These are phyloP conservation scores for Ogataea kodamae DNA, from an alignment of 805 yeast genomes.

Conservation along the genomic window DNA sequence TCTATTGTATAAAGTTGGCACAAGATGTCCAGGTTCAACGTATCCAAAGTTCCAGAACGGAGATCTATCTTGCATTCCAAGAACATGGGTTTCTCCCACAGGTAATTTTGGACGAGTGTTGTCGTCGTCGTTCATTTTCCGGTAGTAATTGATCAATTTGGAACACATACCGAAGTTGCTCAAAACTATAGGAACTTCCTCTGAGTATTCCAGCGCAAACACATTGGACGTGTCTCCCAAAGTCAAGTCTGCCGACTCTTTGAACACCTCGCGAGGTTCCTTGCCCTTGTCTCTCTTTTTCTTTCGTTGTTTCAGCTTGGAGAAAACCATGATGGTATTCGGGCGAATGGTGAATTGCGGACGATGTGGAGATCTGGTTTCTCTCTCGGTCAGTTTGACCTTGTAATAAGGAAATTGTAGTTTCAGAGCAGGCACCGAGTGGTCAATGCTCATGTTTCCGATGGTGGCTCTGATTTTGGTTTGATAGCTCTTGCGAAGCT, in stretches of 20 bases:
- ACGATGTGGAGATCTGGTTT: slow-evolving; percentile 76
- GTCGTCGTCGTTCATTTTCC: slow-evolving; percentile 80
- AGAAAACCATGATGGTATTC: slow-evolving; percentile 70
- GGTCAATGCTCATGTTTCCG: slow-evolving; percentile 88
- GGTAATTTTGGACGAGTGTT: slow-evolving; percentile 80
- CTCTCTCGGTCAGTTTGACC: slow-evolving; percentile 64
- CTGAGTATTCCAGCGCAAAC: slow-evolving; percentile 83
- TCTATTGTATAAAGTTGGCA: slow-evolving; percentile 89
- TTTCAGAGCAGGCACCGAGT: slow-evolving; percentile 80
- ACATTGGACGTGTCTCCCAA: slow-evolving; percentile 78
- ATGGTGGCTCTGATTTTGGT: slow-evolving; percentile 89
- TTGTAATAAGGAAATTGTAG: slow-evolving; percentile 90
- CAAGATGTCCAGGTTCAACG: slow-evolving; percentile 90
- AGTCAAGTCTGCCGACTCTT: slow-evolving; percentile 70
- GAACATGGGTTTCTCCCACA: slow-evolving; percentile 90
- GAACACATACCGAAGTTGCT: slow-evolving; percentile 96
- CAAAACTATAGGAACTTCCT: slow-evolving; percentile 77
- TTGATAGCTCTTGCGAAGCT: slow-evolving; percentile 80
- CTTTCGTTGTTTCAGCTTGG: slow-evolving; percentile 73
- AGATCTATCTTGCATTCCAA: slow-evolving; percentile 93
- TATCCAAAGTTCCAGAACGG: slow-evolving; percentile 99
- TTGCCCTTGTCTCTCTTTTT: slow-evolving; percentile 87
- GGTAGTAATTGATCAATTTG: slow-evolving; percentile 85
- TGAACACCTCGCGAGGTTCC: slow-evolving; percentile 69
- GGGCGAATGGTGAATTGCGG: slow-evolving; percentile 73